Evolutionary conservation across 2,329 filamentous ascomycete genomes (phyloP).

Genomic region (Fusarium proliferatum): DNA sequence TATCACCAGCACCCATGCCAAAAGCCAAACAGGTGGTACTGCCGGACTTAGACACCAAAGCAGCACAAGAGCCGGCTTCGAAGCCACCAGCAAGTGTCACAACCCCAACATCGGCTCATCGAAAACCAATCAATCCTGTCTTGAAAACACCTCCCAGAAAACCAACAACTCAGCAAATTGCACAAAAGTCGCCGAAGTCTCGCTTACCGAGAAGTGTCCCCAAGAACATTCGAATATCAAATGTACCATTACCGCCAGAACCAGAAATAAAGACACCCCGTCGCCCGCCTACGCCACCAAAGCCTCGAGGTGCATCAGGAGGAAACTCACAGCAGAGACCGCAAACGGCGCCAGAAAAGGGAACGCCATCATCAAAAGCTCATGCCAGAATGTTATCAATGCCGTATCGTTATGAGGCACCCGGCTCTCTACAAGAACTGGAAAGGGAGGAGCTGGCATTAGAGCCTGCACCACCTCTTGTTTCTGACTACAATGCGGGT

Average conservation of each 20-base stretch:
- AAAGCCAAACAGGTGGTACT: neutral
- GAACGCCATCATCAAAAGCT: neutral
- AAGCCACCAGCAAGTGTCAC: neutral
- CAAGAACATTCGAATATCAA: constrained; percentile 10
- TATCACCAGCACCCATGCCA: neutral
- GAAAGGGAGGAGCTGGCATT: constrained; percentile 8
- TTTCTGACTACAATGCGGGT: constrained; percentile 10
- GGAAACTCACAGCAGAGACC: constrained; percentile 6
- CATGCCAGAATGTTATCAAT: constrained; percentile 14
- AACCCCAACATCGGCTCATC: constrained; percentile 6
- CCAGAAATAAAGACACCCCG: constrained; percentile 12
- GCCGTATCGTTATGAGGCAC: constrained; percentile 6
- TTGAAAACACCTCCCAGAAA: constrained; percentile 1
- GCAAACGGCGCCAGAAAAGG: constrained; percentile 19
- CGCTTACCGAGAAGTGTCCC: constrained; percentile 13
- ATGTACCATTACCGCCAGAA: constrained; percentile 30
- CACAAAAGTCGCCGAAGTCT: constrained; percentile 18
- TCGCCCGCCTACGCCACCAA: constrained; percentile 34
- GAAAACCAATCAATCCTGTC: neutral
- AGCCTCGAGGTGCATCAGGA: constrained; percentile 13
- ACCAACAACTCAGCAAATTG: neutral
- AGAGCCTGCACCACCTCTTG: constrained; percentile 18
- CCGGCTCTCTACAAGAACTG: constrained; percentile 4
- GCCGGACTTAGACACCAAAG: neutral
- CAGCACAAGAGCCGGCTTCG: neutral